Conservation (phyloP, 2,329 filamentous ascomycete species). For the Ceratocystis eucalypticola region DNA sequence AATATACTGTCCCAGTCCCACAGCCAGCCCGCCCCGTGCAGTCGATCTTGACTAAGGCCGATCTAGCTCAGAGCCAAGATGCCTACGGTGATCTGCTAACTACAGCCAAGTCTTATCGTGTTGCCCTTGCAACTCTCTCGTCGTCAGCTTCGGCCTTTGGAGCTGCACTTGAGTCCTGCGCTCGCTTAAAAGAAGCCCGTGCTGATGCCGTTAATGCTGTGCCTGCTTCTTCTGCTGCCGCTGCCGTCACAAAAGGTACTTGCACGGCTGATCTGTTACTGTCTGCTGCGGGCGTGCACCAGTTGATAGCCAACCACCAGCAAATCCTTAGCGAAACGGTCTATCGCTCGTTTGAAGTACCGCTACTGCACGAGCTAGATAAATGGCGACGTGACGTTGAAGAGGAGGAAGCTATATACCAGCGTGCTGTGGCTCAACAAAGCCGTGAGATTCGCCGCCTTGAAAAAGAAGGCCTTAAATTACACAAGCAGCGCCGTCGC, state of each 20-base stretch:
- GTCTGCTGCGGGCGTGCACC: conserved; percentile 50
- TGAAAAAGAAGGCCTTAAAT: conserved; percentile 50
- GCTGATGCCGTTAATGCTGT: conserved; percentile 38
- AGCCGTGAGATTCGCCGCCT: conserved; percentile 48
- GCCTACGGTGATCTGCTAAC: conserved; percentile 49
- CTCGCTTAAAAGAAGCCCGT: conserved; percentile 53
- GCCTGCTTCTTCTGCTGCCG: conserved; percentile 26
- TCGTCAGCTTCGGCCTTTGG: conserved; percentile 50
- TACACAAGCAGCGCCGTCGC: conserved; percentile 45
- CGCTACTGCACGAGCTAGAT: conserved; percentile 55
- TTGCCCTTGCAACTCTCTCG: conserved; percentile 47
- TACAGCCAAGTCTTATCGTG: conserved; percentile 49
- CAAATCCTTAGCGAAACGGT: conserved; percentile 57
- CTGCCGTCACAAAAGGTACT: conserved; percentile 32
- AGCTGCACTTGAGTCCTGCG: conserved; percentile 51
- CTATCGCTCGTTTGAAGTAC: conserved; percentile 54
- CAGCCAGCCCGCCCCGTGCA: conserved; percentile 45
- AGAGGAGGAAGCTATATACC: conserved; percentile 50
- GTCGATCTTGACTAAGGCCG: conserved; percentile 47
- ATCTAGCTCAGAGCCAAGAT: conserved; percentile 48
- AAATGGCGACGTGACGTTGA: conserved; percentile 50
- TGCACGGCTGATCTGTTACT: conserved; percentile 53
- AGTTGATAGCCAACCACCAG: conserved; percentile 55
- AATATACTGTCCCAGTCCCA: conserved; percentile 47
- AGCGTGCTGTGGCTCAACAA: conserved; percentile 40